phyloP scores from a whole-genome alignment of 495 filamentous ascomycete species.

The Daldinia grandis region DNA sequence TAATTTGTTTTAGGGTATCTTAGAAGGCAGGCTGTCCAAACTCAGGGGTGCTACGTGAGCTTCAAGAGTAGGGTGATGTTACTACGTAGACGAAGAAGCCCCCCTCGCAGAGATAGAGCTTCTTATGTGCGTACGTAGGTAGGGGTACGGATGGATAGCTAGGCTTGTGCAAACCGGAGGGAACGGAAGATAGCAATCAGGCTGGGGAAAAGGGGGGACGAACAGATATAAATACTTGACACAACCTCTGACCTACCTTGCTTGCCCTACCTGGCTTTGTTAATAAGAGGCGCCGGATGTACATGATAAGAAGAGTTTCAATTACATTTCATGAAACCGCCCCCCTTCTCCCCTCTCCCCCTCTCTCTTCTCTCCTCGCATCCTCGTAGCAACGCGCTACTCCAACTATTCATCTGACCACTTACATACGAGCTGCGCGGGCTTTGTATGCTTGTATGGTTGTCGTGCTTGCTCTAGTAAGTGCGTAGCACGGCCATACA shows the following conservation, averaged over 20 bases:
- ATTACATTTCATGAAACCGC: slow-evolving; percentile 5
- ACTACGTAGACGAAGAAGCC: slow-evolving; percentile 13
- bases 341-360: neutral
- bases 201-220: slow-evolving; percentile 12
- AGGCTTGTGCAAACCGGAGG: slow-evolving; percentile 30
- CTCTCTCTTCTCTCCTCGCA: neutral
- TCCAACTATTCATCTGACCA: slow-evolving; percentile 35
- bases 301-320: slow-evolving; percentile 11
- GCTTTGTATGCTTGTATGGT: neutral
- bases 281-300: neutral
- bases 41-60: slow-evolving; percentile 11
- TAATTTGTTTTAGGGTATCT: neutral
- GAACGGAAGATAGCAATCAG: slow-evolving; percentile 8
- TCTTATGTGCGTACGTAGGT: slow-evolving; percentile 11
- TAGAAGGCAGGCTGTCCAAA: slow-evolving; percentile 3
- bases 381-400: slow-evolving; percentile 11
- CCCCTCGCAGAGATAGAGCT: slow-evolving; percentile 1
- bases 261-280: slow-evolving; percentile 20
- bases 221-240: slow-evolving; percentile 41
- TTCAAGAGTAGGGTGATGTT: neutral
- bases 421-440: slow-evolving; percentile 24
- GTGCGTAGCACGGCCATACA: slow-evolving; percentile 6
- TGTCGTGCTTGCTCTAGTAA: slow-evolving; percentile 34
- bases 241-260: slow-evolving; percentile 10
- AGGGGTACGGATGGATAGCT: slow-evolving; percentile 10